Evolutionary conservation across 1,284 basidiomycete genomes (phyloP).

Genomic region (Termitomyces sp.): DNA sequence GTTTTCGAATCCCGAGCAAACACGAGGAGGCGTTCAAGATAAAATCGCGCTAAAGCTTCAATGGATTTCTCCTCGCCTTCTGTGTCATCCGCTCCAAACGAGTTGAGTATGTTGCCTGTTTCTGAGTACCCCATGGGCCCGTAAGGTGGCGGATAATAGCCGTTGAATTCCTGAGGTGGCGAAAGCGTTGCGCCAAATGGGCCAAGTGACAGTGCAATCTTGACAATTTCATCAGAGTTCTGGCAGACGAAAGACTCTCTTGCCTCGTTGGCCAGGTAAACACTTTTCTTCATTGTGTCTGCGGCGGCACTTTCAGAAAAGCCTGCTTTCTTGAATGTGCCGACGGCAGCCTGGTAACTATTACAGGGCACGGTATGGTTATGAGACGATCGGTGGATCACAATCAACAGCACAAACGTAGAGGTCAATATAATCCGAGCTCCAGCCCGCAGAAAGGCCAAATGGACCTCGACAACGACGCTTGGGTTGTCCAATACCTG

Average conservation of each 20-base stretch:
- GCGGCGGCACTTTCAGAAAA: slow-evolving; percentile 41
- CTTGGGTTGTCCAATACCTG: slow-evolving; percentile 42
- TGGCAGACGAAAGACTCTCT: slow-evolving; percentile 29
- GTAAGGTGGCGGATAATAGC: slow-evolving; percentile 71
- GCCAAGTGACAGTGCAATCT: slow-evolving; percentile 67
- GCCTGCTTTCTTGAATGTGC: slow-evolving; percentile 51
- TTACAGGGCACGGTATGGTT: not conserved
- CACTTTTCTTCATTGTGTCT: slow-evolving; percentile 49
- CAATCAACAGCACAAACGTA: slow-evolving; percentile 36
- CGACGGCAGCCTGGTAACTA: slow-evolving; percentile 63
- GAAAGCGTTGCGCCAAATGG: slow-evolving; percentile 67
- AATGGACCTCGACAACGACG: slow-evolving; percentile 52
- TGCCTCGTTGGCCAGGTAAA: slow-evolving; percentile 49
- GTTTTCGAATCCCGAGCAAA: slow-evolving; percentile 43
- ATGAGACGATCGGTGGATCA: not conserved
- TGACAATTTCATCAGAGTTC: slow-evolving; percentile 22
- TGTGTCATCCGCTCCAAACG: slow-evolving; percentile 31
- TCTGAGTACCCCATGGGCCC: slow-evolving; percentile 48
- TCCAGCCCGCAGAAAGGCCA: slow-evolving; percentile 55
- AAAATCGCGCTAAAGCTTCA: slow-evolving; percentile 58
- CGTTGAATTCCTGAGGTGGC: slow-evolving; percentile 71
- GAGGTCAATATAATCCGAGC: slow-evolving; percentile 57
- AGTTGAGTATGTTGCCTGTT: slow-evolving; percentile 35
- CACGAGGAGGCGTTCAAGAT: slow-evolving; percentile 57
- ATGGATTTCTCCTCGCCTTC: slow-evolving; percentile 36